Evolutionary conservation across 2,329 filamentous ascomycete genomes (phyloP), one percentile per base, ranked within the genome.

Genomic region (Phyllachora maydis): DNA sequence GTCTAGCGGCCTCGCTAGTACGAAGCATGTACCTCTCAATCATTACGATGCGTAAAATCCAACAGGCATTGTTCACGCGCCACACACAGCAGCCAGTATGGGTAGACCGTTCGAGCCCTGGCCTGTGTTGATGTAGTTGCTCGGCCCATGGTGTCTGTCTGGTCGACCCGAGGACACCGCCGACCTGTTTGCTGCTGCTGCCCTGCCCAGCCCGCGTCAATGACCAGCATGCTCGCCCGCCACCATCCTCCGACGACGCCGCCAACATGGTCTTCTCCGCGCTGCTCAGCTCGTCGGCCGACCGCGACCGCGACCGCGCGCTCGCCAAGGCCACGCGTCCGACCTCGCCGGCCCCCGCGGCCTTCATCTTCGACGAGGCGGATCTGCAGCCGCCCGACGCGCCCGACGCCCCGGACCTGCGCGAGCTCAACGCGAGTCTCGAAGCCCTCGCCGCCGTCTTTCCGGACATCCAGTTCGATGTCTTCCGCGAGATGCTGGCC

Each of bases 401-500:
- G n/a, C 48, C 52, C 32, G 64, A 71, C 29, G 50, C 60, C 17
- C 60, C 64, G 18, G 63, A 79, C 35, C 55, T 82, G 13, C 56
- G 63, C 33, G 65, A 73, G 28, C 57, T 85, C 23, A 85, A 85
- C 48, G 54, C 55, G 23, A 61, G 67, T 35, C 64, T 88, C 31
- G 62, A 65, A 29, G 65, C 60, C 8, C 60, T 88, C 20, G 65
- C 68, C 12, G 65, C 65, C 22, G 59, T 83, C 6, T 88, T 88
- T 33, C 78, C 78, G 14, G 67, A 83, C 44, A 56, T 83, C n/a
- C 73, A 81, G 44, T 57, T 77, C 29, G 75, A 83, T 34, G 77
- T 83, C 11, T 79, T 88, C 40, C 65, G 77, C 21, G 77, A 85
- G 50, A 76, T 88, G 63, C 64, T 88, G 23, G 50, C 59, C 18